Evolutionary conservation across 2,329 filamentous ascomycete genomes (phyloP).

Genomic region (Botryotinia convoluta): DNA sequence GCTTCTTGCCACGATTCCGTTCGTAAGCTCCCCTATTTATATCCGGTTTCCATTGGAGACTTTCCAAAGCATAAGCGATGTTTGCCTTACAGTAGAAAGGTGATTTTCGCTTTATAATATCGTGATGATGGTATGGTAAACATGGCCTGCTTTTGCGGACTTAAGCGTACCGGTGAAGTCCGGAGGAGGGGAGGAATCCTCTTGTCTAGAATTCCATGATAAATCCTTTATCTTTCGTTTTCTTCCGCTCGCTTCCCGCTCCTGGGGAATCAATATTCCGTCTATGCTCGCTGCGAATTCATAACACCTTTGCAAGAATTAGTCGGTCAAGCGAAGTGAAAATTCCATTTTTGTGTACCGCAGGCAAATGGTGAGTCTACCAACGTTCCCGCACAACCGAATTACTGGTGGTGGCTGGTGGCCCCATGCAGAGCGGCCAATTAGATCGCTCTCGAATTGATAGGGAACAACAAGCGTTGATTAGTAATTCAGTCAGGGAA

Average conservation of each 20-base stretch:
- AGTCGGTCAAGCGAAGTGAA: neutral
- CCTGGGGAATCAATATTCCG: neutral
- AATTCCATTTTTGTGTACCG: neutral
- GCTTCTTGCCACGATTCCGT: neutral
- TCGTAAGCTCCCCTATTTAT: neutral
- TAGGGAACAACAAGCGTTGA: too few relatives aligned
- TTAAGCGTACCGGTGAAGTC: neutral
- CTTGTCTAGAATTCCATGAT: neutral
- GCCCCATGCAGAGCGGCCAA: neutral
- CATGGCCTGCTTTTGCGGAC: neutral
- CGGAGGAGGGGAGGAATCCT: neutral
- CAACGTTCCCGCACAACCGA: neutral
- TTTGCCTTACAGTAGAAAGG: neutral
- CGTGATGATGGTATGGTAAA: neutral
- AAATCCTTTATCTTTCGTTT: neutral
- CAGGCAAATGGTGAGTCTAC: neutral
- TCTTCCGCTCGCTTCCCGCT: neutral
- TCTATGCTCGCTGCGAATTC: neutral
- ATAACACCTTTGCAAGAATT: too few relatives aligned
- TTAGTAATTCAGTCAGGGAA: too few relatives aligned
- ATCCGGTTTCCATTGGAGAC: neutral
- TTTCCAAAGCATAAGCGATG: neutral
- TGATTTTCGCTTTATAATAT: neutral
- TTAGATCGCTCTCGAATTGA: neutral
- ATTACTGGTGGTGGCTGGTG: neutral